Conservation (phyloP, 208 protist genomes). For the Trichomonas gallinae region DNA sequence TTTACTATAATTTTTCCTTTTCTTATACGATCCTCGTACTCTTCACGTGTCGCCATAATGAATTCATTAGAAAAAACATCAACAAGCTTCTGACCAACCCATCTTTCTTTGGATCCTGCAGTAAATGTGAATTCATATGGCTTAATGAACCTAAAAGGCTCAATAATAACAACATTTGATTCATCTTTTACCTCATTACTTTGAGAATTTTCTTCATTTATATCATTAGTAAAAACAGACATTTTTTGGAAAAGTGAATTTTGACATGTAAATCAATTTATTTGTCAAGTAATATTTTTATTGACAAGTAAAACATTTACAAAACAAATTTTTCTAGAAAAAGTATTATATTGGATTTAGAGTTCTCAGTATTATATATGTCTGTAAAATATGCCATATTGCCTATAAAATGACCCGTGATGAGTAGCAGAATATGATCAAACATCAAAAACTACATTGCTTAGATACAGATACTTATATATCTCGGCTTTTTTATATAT, state of each 20-base stretch:
- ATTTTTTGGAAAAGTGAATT: background rate
- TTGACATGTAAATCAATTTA: too few species aligned
- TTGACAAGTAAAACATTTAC: too few species aligned
- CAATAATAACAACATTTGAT: background rate
- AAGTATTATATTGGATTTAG: too few species aligned
- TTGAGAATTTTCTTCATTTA: background rate
- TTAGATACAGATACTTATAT: too few species aligned
- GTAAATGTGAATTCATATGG: background rate
- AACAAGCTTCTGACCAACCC: background rate
- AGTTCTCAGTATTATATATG: too few species aligned
- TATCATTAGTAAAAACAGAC: background rate
- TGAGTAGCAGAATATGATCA: too few species aligned
- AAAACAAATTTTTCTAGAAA: too few species aligned
- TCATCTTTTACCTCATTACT: background rate
- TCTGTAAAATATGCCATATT: too few species aligned
- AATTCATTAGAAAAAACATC: slow-evolving; percentile 3
- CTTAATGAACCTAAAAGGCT: background rate
- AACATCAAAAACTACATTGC: too few species aligned
- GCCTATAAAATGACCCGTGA: too few species aligned
- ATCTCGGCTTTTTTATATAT: too few species aligned
- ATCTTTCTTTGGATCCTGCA: background rate
- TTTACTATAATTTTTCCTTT: background rate
- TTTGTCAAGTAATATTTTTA: too few species aligned
- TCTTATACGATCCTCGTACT: background rate
- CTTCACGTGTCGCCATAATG: background rate